Base-by-base conservation (phyloP, 768 basidiomycete genomes). In the Calocybe gangraenosa region DNA sequence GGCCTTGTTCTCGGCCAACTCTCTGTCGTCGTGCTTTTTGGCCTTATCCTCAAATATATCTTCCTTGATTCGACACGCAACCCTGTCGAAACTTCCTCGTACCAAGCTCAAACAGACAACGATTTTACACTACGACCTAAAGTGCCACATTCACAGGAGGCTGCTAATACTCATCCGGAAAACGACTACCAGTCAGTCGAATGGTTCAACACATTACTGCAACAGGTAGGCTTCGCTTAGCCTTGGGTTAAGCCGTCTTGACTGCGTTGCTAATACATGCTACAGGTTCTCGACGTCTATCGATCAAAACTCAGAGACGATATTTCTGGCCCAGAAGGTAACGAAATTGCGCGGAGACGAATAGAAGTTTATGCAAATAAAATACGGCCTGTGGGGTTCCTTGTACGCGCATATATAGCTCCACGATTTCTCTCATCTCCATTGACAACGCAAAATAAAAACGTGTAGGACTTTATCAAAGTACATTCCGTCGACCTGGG, bases 1-100 rank as follows among this genome's bases (percentile, higher is more conserved):
- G 95, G 95, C 13, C 78, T 99, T 28, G 71, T 99, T 31, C 66
- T 97, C 35, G 95, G 95, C 46, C 95, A 98, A 64, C 73, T 91
- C 17, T 94, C 92, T 19, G 84, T 99, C 55, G 70, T 92, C 35
- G 57, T 86, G 40, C 74, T 94, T 37, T 75, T 90, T 21, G 74
- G 73, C 37, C 68, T 93, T 50, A 79, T 99, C 60, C 81, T 99
- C 66, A 89, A 90, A 60, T 98, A 96, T 68, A 82, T 98, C 46
- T 96, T 99, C 60, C 84, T 99, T 51, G 91, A 96, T 55, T 81
- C 88, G 5, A 73, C 80, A 20, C 69, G 76, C 47, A 66, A 75
- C 51, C 74, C 75, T 0, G 73, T 76, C 55, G 77, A 78, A 50
- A 70, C 73, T 0, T 70, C 77, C 1, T 69, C 75, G 25, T 85